Conservation (phyloP, 1,284 basidiomycete species). For the Cutaneotrichosporon sp. region DNA sequence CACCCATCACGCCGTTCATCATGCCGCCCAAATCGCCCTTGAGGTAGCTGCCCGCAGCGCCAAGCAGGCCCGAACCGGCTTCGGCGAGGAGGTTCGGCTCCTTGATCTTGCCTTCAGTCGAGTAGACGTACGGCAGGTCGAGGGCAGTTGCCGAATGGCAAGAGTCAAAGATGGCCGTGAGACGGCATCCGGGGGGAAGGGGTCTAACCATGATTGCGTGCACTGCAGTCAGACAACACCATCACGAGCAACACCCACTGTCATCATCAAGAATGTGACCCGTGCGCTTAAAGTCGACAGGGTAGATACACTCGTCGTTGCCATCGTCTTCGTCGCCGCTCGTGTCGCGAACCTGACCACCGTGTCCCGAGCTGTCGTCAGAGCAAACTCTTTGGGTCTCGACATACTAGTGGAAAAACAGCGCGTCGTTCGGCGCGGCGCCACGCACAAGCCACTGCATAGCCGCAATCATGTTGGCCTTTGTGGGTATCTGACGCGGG, state of each 20-base stretch:
- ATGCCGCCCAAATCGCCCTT: conserved; percentile 68
- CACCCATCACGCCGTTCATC: conserved; percentile 50
- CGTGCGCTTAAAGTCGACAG: conserved; percentile 64
- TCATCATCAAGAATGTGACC: conserved; percentile 82
- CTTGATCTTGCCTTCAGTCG: conserved; percentile 77
- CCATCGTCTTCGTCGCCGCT: conserved; percentile 60
- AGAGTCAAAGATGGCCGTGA: conserved; percentile 79
- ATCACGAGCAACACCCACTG: conserved; percentile 36
- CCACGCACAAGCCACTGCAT: conserved; percentile 85
- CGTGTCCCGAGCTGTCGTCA: conserved; percentile 60
- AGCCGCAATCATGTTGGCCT: conserved; percentile 73
- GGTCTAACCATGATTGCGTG: conserved; percentile 56
- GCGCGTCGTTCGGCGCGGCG: conserved; percentile 73
- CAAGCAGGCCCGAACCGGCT: conserved; percentile 67
- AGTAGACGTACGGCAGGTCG: conserved; percentile 59
- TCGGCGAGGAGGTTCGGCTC: conserved; percentile 77
- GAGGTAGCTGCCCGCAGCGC: conserved; percentile 30
- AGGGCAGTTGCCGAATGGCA: conserved; percentile 51
- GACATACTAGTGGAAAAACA: conserved; percentile 83
- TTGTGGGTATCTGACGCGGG: conserved; percentile 64
- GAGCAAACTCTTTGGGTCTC: not conserved
- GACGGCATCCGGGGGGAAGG: conserved; percentile 73
- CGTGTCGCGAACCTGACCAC: conserved; percentile 66
- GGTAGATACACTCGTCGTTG: conserved; percentile 71
- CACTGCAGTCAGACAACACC: conserved; percentile 7